Base-by-base conservation (phyloP, 1,284 basidiomycete genomes). In the Ganoderma multipileum region DNA sequence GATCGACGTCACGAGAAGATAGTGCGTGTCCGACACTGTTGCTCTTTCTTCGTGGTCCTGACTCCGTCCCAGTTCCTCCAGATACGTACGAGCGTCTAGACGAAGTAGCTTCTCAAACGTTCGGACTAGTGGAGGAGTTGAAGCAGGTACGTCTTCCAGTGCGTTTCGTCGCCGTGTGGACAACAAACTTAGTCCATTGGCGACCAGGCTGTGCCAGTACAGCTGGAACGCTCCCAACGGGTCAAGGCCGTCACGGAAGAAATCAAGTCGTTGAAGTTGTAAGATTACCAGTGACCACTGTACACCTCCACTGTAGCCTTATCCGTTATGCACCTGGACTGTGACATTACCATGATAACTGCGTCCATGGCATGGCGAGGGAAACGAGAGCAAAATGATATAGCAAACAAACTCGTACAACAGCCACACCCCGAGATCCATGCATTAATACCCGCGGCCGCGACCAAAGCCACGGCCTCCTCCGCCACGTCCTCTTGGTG, bases 181-280 rank as follows among this genome's bases (percentile, higher is more conserved):
- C 36, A 16, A 7, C 2, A 14, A 14, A n/a, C 18, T 64, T 20
- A 39, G 26, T 23, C 28, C n/a, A 16, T 50, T 9, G 18, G 52
- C 64, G 50, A 62, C 12, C 72, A 89, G 88, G 82, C 80, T 16
- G 78, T 86, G 30, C 76, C 79, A 23, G 78, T 79, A 50, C 86
- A 89, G 68, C 75, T 80, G 59, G 81, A 82, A 73, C 83, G 88
- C 33, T 80, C 82, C 23, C 75, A 80, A 62, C 77, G 81, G 64
- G 77, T 85, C 7, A 82, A 80, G 71, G 74, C 73, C 30, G 84
- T 83, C 20, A 79, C 81, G 16, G 76, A 76, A 59, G 86, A 89
- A 71, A 78, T 88, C 39, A 87, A 84, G 63, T 76, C 80, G 16
- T 68, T 87, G 68, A 87, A 83, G 72, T 69, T 78, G 41, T 89